Percentiles rank a stretch among this genome's conserved stretches.
These are phyloP conservation scores for Ogataea paradorogensis DNA, from an alignment of 805 yeast genomes.

Conservation along the genomic window DNA sequence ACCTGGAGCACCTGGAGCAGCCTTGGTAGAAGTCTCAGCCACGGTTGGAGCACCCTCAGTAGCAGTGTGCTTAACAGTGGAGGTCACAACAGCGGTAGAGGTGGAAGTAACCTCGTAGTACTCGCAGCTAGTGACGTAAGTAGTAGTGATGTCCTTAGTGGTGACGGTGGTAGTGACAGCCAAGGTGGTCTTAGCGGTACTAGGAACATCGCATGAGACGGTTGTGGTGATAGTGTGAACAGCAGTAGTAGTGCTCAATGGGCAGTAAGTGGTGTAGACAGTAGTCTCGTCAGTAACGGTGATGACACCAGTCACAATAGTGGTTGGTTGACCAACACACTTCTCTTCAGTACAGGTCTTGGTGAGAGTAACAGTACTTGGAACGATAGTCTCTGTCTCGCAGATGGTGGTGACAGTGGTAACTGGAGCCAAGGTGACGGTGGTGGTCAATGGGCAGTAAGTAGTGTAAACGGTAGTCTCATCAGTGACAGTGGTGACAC, in stretches of 20 bases:
- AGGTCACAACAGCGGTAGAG: constrained; percentile 21
- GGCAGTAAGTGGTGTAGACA: constrained; percentile 36
- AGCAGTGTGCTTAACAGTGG: constrained; percentile 9
- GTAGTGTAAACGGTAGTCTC: constrained; percentile 31
- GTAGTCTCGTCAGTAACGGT: constrained; percentile 22
- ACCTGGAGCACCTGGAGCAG: constrained; percentile 1
- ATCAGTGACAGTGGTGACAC: constrained; percentile 26
- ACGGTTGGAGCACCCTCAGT: constrained; percentile 7
- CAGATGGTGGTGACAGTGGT: constrained; percentile 10
- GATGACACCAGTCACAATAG: constrained; percentile 25
- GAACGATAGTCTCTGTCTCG: constrained; percentile 12
- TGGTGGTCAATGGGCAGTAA: constrained; percentile 33
- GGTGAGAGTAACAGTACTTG: constrained; percentile 17
- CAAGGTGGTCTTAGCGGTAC: constrained; percentile 7
- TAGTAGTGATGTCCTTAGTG: constrained; percentile 3
- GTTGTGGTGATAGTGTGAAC: constrained; percentile 13
- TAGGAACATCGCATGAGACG: constrained; percentile 1
- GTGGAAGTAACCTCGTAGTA: constrained; percentile 18
- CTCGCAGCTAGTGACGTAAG: constrained; percentile 8
- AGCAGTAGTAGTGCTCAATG: constrained; percentile 20
- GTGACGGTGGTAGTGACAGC: constrained; percentile 10
- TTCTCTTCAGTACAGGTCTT: constrained; percentile 21
- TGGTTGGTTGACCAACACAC: constrained; percentile 18
- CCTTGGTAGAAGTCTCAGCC: constrained; percentile 13
- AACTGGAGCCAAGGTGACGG: constrained; percentile 21